phyloP scores from a whole-genome alignment of 2,329 filamentous ascomycete species.

The Cylindrodendrum hubeiense region DNA sequence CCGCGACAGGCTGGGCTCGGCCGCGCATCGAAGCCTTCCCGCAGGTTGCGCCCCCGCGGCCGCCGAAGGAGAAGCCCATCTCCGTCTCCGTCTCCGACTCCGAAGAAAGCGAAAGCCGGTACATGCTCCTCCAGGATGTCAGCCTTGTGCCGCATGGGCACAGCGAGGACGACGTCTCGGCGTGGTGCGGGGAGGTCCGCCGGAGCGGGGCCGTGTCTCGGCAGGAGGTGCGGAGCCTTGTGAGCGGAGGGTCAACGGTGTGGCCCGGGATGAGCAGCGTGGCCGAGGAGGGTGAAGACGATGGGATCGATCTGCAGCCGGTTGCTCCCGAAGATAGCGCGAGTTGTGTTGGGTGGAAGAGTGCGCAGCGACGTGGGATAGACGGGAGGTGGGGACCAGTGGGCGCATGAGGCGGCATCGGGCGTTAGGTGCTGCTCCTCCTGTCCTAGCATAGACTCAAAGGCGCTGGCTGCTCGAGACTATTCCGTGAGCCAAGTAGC shows the following conservation, averaged over 20 bases:
- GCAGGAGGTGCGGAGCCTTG: not conserved
- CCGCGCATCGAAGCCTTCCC: not conserved
- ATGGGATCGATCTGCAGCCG: not conserved
- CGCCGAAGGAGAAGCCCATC: not conserved
- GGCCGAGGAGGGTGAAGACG: not conserved
- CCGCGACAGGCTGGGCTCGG: not conserved
- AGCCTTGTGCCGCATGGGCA: not conserved
- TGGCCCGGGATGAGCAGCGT: not conserved
- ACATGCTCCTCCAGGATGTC: not conserved
- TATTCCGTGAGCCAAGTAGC: not conserved
- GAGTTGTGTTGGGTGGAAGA: not conserved
- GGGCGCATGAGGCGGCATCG: not conserved
- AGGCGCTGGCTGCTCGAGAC: too few species aligned
- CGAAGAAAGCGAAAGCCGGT: too few species aligned
- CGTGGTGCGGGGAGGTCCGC: not conserved
- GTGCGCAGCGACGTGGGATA: not conserved
- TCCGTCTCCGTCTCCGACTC: too few species aligned
- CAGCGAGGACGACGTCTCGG: not conserved
- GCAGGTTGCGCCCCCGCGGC: not conserved
- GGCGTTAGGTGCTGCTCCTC: too few species aligned
- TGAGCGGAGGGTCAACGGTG: not conserved
- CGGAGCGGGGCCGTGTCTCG: not conserved
- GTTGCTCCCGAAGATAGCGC: conserved; percentile 6
- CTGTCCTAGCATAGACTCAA: not conserved
- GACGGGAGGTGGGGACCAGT: not conserved